Percentiles rank a stretch among this genome's conserved stretches.
These are phyloP conservation scores for Umbilicus rupestris DNA, from an alignment of 164 flowering plant genomes.

Conservation along the genomic window DNA sequence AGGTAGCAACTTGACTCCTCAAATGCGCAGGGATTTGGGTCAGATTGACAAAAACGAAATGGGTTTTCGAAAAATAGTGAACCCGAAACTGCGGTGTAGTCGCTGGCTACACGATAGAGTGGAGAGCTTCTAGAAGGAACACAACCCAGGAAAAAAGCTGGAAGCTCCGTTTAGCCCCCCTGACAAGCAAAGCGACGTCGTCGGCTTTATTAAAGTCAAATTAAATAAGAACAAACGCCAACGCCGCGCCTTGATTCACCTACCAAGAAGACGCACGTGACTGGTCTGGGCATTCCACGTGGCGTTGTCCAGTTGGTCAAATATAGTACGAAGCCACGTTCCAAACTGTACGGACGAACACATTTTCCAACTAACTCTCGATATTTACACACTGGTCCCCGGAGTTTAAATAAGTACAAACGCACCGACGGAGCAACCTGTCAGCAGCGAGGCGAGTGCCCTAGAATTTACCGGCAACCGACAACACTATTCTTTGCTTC, in stretches of 20 bases:
- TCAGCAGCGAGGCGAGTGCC: background rate
- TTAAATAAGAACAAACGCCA: background rate
- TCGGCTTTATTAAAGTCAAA: too few species aligned
- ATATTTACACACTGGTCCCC: background rate
- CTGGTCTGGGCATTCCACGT: background rate
- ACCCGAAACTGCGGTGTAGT: background rate
- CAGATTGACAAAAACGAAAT: background rate
- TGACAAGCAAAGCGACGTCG: too few species aligned
- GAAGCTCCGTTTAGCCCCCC: too few species aligned
- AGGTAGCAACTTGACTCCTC: background rate
- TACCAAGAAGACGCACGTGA: background rate
- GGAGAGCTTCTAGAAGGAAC: background rate
- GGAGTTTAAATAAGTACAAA: background rate
- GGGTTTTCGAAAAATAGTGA: background rate
- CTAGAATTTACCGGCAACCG: constrained; percentile 8
- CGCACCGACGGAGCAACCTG: background rate
- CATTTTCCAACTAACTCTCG: background rate
- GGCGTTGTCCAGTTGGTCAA: background rate
- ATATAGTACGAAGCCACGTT: background rate
- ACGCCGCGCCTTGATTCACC: background rate
- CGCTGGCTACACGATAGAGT: too few species aligned
- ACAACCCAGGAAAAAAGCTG: background rate
- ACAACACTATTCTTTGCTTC: constrained; percentile 3
- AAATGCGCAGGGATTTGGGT: background rate
- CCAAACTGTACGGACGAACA: constrained; percentile 6